Percentiles rank a stretch among this genome's conserved stretches.
Evolutionary conservation across 192 early-diverging fungal genomes (phyloP).

Genomic region (Dispira simplex): DNA sequence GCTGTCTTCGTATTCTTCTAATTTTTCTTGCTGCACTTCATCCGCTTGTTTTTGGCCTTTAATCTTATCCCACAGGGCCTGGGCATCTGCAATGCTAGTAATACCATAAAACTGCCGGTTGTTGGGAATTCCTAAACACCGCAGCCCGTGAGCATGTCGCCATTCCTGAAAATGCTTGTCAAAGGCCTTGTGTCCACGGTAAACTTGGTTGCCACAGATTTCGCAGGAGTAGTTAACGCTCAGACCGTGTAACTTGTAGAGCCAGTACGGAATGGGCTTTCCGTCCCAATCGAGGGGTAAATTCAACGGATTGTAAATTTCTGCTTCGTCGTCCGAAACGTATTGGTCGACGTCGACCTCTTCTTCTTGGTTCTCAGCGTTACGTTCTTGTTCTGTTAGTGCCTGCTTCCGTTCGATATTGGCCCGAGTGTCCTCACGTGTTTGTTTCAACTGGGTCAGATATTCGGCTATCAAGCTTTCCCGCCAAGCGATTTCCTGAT

Average conservation of each 20-base stretch:
- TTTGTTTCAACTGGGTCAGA: slow-evolving; percentile 31
- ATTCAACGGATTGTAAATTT: slow-evolving; percentile 94
- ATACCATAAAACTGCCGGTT: slow-evolving; percentile 85
- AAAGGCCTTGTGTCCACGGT: slow-evolving; percentile 93
- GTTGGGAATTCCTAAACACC: slow-evolving; percentile 77
- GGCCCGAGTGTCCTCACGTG: slow-evolving; percentile 62
- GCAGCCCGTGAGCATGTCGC: slow-evolving; percentile 90
- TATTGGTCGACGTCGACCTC: slow-evolving; percentile 44
- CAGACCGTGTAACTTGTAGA: slow-evolving; percentile 94
- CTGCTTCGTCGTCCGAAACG: slow-evolving; percentile 66
- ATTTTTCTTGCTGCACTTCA: slow-evolving; percentile 53
- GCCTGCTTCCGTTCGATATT: slow-evolving; percentile 87
- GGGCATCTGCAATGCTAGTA: slow-evolving; percentile 75
- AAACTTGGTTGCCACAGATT: slow-evolving; percentile 89
- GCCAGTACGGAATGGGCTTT: slow-evolving; percentile 98
- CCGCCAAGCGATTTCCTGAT: slow-evolving; percentile 40
- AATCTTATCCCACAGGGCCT: slow-evolving; percentile 71
- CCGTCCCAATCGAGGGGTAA: slow-evolving; percentile 95
- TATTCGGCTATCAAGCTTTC: slow-evolving; percentile 48
- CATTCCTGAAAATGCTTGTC: slow-evolving; percentile 93
- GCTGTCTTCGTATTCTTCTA: slow-evolving; percentile 81
- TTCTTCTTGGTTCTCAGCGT: slow-evolving; percentile 52
- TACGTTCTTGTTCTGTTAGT: slow-evolving; percentile 71
- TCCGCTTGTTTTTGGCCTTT: slow-evolving; percentile 50
- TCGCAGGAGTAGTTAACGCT: slow-evolving; percentile 91